A percentile compares a stretch with the other conserved stretches of the same genome.
phyloP scores from a whole-genome alignment of 208 protist genomes.

The Trypanosoma avium region DNA sequence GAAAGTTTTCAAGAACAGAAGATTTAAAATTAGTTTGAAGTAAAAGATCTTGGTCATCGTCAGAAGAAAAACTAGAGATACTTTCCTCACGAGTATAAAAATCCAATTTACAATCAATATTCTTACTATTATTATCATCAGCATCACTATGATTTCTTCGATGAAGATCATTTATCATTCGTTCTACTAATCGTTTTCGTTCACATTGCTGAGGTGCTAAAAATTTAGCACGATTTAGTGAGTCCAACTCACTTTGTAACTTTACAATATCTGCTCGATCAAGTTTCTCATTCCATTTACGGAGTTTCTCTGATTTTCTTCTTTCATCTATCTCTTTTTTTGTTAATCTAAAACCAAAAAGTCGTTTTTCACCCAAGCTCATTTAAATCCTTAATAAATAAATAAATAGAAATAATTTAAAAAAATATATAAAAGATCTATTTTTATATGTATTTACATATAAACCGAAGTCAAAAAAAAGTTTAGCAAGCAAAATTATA shows the following conservation, averaged over 20 bases:
- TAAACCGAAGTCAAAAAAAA: not conserved
- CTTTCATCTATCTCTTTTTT: slow-evolving; percentile 43
- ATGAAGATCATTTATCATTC: slow-evolving; percentile 46
- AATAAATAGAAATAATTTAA: not conserved
- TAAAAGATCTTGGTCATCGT: slow-evolving; percentile 14
- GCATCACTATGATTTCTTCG: not conserved
- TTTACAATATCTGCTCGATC: slow-evolving; percentile 49
- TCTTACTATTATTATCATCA: not conserved
- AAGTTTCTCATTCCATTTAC: slow-evolving; percentile 58
- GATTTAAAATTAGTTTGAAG: not conserved
- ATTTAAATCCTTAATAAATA: slow-evolving; percentile 4
- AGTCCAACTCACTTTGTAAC: slow-evolving; percentile 49
- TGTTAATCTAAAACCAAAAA: slow-evolving; percentile 57
- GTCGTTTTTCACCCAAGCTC: slow-evolving; percentile 28
- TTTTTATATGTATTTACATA: not conserved
- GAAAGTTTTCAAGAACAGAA: not conserved
- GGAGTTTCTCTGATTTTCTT: slow-evolving; percentile 42
- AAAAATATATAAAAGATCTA: not conserved
- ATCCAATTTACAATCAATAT: not conserved
- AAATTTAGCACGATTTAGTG: slow-evolving; percentile 51
- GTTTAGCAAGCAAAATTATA: too few species aligned
- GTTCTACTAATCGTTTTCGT: slow-evolving; percentile 55
- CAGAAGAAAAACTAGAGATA: slow-evolving; percentile 8
- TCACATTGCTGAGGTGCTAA: slow-evolving; percentile 70
- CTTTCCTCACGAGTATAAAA: not conserved